Conservation (phyloP, 768 basidiomycete genomes). For the Dendrothele bispora region DNA sequence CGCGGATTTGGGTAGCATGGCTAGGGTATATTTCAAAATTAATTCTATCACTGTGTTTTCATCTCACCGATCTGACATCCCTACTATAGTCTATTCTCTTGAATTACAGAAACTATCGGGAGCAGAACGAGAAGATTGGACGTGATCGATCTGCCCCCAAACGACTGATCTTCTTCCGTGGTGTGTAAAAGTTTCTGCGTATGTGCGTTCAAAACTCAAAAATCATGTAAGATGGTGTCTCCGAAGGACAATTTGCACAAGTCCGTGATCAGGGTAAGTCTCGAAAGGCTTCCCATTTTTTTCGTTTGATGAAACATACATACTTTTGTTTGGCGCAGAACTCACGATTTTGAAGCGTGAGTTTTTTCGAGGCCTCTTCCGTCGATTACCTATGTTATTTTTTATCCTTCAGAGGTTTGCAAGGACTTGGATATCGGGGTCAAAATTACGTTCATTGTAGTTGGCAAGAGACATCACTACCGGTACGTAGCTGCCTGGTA, state of each 20-base stretch:
- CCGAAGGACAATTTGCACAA: conserved; percentile 12
- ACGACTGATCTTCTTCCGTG: conserved; percentile 53
- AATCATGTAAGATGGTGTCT: conserved; percentile 17
- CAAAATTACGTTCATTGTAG: conserved; percentile 53
- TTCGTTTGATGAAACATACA: neutral
- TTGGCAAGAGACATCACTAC: conserved; percentile 48
- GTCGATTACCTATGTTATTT: neutral
- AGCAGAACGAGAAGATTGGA: conserved; percentile 27
- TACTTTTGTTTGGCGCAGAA: conserved; percentile 1
- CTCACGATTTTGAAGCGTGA: conserved; percentile 2
- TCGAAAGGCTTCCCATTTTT: no score
- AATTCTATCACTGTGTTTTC: neutral
- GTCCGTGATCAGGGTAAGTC: conserved; percentile 10
- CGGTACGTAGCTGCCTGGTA: conserved; percentile 4
- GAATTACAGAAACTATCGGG: conserved; percentile 42
- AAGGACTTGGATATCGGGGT: conserved; percentile 36
- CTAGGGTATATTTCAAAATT: conserved; percentile 31
- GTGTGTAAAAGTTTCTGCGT: conserved; percentile 18
- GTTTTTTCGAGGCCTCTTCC: neutral
- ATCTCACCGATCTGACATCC: neutral
- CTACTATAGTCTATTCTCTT: conserved; percentile 25
- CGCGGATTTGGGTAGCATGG: conserved; percentile 49
- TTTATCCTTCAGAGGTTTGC: conserved; percentile 42
- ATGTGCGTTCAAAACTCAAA: neutral
- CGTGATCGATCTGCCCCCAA: conserved; percentile 36